Conservation (phyloP, 2,329 filamentous ascomycete genomes). For the Talaromyces amestolkiae region DNA sequence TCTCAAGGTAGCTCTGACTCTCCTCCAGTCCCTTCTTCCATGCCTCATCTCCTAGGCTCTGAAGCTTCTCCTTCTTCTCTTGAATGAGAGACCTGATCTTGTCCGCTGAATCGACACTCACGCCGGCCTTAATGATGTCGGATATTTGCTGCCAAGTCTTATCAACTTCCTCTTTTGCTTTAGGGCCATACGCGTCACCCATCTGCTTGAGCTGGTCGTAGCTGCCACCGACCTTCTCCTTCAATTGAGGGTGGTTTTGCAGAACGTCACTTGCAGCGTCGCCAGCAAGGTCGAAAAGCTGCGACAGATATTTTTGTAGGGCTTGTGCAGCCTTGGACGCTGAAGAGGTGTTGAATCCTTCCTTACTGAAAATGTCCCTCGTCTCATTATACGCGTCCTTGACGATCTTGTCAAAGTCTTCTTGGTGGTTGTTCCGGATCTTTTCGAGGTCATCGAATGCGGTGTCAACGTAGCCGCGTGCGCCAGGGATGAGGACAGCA, state of each 20-base stretch:
- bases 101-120: conserved; percentile 3
- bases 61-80: conserved; percentile 6
- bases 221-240: conserved; percentile 1
- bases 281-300: conserved; percentile 1
- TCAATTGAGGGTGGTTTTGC: not conserved
- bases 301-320: not conserved
- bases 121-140: not conserved
- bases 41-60: conserved; percentile 3
- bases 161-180: conserved; percentile 4
- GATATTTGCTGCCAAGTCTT: conserved; percentile 8
- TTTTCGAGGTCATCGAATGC: conserved; percentile 10
- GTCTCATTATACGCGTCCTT: not conserved
- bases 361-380: not conserved
- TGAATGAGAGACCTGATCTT: conserved; percentile 3
- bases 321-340: not conserved
- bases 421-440: conserved; percentile 2
- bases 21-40: conserved; percentile 3
- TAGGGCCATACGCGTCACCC: not conserved
- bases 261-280: not conserved
- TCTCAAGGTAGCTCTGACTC: not conserved
- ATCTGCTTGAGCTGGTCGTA: conserved; percentile 7
- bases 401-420: conserved; percentile 5
- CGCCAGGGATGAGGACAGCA: conserved; percentile 4
- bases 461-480: conserved; percentile 1
- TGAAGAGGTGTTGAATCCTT: not conserved